Evolutionary conservation across 345 rosid genomes (phyloP).

Genomic region (Arabidopsis arenosa): DNA sequence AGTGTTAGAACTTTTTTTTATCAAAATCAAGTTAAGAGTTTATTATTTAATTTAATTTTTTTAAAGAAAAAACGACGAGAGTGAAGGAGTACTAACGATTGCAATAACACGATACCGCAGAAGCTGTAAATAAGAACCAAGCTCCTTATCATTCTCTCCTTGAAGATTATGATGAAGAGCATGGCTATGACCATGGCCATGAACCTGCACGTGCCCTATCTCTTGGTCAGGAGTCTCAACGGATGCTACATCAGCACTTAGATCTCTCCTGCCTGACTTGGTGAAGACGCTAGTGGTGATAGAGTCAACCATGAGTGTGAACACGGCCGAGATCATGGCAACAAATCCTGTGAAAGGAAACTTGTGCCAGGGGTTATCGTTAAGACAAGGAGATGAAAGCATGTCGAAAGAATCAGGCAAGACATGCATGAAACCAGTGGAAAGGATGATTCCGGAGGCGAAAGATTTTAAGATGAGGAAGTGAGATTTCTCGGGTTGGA

Average conservation of each 20-base stretch:
- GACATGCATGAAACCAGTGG: slow-evolving; percentile 60
- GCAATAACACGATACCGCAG: slow-evolving; percentile 58
- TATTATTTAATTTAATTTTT: neutral
- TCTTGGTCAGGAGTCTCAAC: slow-evolving; percentile 41
- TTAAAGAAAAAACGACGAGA: neutral
- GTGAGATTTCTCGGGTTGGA: slow-evolving; percentile 49
- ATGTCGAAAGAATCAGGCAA: slow-evolving; percentile 60
- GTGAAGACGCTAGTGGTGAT: slow-evolving; percentile 53
- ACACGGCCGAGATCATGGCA: slow-evolving; percentile 55
- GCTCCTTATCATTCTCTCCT: slow-evolving; percentile 22
- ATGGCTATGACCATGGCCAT: slow-evolving; percentile 51
- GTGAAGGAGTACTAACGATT: slow-evolving; percentile 41
- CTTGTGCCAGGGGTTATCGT: slow-evolving; percentile 52
- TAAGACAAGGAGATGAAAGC: slow-evolving; percentile 54
- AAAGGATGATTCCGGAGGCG: slow-evolving; percentile 62
- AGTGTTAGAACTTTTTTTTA: neutral
- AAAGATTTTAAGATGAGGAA: slow-evolving; percentile 61
- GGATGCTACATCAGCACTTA: slow-evolving; percentile 21
- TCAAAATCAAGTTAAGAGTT: slow-evolving; percentile 11
- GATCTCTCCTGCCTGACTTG: neutral
- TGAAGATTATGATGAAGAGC: slow-evolving; percentile 21
- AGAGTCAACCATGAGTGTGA: slow-evolving; percentile 57
- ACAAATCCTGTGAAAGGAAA: slow-evolving; percentile 59
- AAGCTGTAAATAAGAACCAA: slow-evolving; percentile 41
- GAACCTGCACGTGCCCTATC: slow-evolving; percentile 2